These are phyloP conservation scores for Priceomyces castillae DNA, from an alignment of 805 yeast genomes.

Conservation along the genomic window DNA sequence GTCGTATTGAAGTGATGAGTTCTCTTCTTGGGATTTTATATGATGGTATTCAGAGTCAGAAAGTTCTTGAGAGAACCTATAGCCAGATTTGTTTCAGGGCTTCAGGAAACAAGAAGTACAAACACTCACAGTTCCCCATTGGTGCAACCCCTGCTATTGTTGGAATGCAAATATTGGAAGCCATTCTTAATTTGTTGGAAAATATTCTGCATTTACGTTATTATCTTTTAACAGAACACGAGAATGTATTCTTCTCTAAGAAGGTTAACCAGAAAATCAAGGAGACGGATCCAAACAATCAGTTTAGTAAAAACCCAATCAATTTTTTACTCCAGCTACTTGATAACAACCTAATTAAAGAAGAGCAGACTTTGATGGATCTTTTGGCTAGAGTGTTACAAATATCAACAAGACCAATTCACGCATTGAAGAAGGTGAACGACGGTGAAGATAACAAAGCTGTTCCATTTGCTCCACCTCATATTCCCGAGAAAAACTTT, in stretches of 20 bases:
- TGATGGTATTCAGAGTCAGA: slow-evolving; percentile 68
- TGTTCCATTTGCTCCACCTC: slow-evolving; percentile 49
- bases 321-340: slow-evolving; percentile 63
- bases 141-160: slow-evolving; percentile 67
- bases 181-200: slow-evolving; percentile 67
- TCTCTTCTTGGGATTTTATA: slow-evolving; percentile 64
- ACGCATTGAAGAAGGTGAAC: slow-evolving; percentile 47
- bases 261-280: slow-evolving; percentile 32
- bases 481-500: slow-evolving; percentile 60
- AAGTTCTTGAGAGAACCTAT: slow-evolving; percentile 61
- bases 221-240: slow-evolving; percentile 77
- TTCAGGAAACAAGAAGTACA: slow-evolving; percentile 11
- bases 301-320: slow-evolving; percentile 63
- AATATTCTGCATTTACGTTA: slow-evolving; percentile 64
- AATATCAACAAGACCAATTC: slow-evolving; percentile 71
- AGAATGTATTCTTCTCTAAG: slow-evolving; percentile 36
- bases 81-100: slow-evolving; percentile 51
- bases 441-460: slow-evolving; percentile 20
- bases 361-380: slow-evolving; percentile 76
- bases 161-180: slow-evolving; percentile 75
- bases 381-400: slow-evolving; percentile 71
- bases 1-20: slow-evolving; percentile 70
- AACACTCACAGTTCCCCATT: slow-evolving; percentile 42
- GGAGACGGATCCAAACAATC: slow-evolving; percentile 29
- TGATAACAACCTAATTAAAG: slow-evolving; percentile 60